phyloP scores from a whole-genome alignment of 116 monocot genomes.

The Dioscorea cayenensis region DNA sequence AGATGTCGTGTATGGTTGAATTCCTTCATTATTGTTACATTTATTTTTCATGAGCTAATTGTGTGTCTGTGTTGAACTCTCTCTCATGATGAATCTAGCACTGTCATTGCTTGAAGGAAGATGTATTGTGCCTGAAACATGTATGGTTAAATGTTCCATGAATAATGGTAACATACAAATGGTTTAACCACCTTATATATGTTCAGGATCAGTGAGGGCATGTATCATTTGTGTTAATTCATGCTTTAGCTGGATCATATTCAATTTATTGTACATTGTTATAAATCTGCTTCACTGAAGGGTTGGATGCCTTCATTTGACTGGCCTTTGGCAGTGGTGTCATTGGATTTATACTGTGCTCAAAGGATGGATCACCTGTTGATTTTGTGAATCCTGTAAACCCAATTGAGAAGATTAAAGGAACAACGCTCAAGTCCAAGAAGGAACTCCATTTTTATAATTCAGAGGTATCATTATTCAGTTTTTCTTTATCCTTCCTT shows the following conservation, averaged over 20 bases:
- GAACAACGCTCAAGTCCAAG: constrained; percentile 18
- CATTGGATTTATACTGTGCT: constrained; percentile 94
- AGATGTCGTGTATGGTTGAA: no score
- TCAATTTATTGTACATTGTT: background rate
- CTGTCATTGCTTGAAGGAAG: no score
- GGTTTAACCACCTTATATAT: no score
- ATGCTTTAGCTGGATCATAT: background rate
- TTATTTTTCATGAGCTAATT: no score
- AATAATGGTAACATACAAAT: no score
- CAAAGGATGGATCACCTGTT: constrained; percentile 54
- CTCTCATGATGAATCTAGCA: no score
- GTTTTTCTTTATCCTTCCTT: background rate
- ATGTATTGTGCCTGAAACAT: no score
- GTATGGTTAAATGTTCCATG: no score
- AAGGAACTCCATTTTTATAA: constrained; percentile 80
- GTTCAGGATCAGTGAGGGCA: no score
- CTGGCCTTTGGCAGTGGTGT: constrained; percentile 57
- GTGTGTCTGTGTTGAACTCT: no score
- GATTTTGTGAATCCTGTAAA: constrained; percentile 79
- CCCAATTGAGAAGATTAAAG: constrained; percentile 73
- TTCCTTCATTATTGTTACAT: no score
- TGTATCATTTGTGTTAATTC: no score
- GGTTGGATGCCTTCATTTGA: background rate
- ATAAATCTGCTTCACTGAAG: background rate
- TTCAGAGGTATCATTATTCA: constrained; percentile 52